Percentiles rank a stretch among this genome's conserved stretches.
These are phyloP conservation scores for Cyanidioschyzon merolae DNA, from an alignment of 23 red algal species.

Conservation along the genomic window DNA sequence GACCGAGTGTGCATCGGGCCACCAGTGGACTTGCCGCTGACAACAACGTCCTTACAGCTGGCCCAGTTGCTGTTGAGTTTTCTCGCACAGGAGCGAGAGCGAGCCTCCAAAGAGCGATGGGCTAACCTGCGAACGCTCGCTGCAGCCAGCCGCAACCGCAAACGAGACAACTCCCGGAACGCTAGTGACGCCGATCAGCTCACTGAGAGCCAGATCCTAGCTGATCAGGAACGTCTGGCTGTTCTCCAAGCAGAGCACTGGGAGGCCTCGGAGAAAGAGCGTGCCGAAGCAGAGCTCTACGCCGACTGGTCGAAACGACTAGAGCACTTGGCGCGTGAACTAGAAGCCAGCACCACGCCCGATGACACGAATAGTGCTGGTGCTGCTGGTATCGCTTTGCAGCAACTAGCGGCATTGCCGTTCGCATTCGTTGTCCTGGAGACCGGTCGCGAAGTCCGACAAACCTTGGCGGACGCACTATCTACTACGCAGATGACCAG, in stretches of 20 bases:
- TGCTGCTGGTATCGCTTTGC: too few species aligned
- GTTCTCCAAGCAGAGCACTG: neutral
- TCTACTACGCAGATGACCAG: neutral
- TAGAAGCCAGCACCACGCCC: neutral
- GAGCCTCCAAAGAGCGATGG: neutral
- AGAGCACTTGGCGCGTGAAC: neutral
- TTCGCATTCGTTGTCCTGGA: neutral
- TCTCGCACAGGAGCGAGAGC: neutral
- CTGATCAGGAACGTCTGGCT: neutral
- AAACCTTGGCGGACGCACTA: neutral
- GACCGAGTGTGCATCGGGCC: neutral
- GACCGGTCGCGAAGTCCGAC: slow-evolving; percentile 8
- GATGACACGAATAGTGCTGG: too few species aligned
- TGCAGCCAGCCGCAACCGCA: neutral
- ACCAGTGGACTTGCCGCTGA: neutral
- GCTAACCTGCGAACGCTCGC: neutral
- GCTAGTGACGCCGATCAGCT: neutral
- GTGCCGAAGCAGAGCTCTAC: neutral
- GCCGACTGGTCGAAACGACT: neutral
- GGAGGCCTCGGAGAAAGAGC: neutral
- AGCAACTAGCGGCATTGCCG: neutral
- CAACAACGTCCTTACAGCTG: neutral
- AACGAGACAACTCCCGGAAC: neutral
- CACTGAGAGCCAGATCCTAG: neutral
- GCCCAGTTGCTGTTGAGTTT: slow-evolving; percentile 1